phyloP scores from a whole-genome alignment of 495 filamentous ascomycete species.

The Xylaria nigripes region DNA sequence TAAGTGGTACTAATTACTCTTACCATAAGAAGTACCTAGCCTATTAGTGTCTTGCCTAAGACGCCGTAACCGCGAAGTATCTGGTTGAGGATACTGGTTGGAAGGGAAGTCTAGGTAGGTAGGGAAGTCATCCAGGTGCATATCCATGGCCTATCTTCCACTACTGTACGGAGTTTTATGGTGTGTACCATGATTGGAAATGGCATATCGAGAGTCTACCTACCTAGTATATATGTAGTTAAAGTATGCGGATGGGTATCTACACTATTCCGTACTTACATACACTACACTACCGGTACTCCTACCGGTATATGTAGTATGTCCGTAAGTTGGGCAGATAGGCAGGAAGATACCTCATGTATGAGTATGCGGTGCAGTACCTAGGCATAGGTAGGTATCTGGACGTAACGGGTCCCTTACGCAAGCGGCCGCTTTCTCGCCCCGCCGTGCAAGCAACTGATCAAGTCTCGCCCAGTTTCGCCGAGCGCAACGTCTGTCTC shows the following conservation, averaged over 20 bases:
- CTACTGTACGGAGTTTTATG: background rate
- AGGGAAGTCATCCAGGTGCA: background rate
- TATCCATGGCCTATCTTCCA: background rate
- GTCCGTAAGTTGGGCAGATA: background rate
- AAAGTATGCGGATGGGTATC: no score
- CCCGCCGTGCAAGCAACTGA: slow-evolving; percentile 11
- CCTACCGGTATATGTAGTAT: no score
- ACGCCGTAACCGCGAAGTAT: slow-evolving; percentile 9
- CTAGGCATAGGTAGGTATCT: no score
- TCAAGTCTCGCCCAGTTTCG: background rate
- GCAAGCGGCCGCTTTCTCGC: slow-evolving; percentile 13
- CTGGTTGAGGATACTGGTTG: background rate
- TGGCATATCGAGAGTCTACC: no score
- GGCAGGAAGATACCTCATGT: background rate
- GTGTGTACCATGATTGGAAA: background rate
- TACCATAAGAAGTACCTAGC: background rate
- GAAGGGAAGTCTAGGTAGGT: background rate
- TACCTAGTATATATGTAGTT: no score
- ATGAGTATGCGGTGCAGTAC: slow-evolving; percentile 3
- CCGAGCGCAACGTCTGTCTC: background rate
- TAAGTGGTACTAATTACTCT: background rate
- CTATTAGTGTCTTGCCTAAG: slow-evolving; percentile 4
- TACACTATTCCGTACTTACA: no score
- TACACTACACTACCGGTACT: no score
- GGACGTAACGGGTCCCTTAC: slow-evolving; percentile 17